phyloP scores from a whole-genome alignment of 2,329 filamentous ascomycete species.

The Trichoderma hamatum region DNA sequence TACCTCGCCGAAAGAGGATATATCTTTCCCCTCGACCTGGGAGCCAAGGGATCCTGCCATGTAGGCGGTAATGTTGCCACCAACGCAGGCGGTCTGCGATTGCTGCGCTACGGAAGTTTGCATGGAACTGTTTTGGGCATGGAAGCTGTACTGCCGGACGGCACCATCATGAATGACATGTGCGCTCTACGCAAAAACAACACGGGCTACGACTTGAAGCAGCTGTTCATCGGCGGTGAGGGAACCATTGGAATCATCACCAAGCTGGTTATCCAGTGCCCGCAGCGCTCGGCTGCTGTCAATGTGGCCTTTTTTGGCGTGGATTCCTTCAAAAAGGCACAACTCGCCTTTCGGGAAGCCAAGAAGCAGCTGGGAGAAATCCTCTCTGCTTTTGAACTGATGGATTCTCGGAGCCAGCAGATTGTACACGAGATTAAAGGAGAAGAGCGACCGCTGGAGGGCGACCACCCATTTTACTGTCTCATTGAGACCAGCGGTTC shows the following conservation, averaged over 20 bases:
- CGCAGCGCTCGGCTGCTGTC: constrained; percentile 81
- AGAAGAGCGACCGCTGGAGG: constrained; percentile 79
- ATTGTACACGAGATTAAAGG: constrained; percentile 75
- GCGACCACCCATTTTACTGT: constrained; percentile 90
- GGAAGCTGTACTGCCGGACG: constrained; percentile 91
- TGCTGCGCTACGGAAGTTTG: constrained; percentile 90
- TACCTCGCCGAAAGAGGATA: constrained; percentile 81
- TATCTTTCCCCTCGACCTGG: constrained; percentile 96
- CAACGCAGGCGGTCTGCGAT: constrained; percentile 87
- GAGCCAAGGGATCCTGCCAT: constrained; percentile 95
- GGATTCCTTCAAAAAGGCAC: constrained; percentile 86
- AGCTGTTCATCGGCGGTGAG: constrained; percentile 93
- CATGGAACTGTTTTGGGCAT: constrained; percentile 92
- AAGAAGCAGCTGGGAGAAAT: constrained; percentile 93
- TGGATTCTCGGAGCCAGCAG: constrained; percentile 83
- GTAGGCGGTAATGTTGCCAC: constrained; percentile 95
- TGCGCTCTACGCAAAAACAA: constrained; percentile 94
- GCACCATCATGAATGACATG: constrained; percentile 88
- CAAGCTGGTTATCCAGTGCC: constrained; percentile 84
- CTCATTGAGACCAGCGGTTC: constrained; percentile 95
- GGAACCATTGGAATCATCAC: constrained; percentile 96
- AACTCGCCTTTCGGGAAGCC: constrained; percentile 82
- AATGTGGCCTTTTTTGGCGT: constrained; percentile 96
- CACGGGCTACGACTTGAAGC: constrained; percentile 96
- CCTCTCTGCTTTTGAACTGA: constrained; percentile 94